Evolutionary conservation across 2,329 filamentous ascomycete genomes (phyloP), one percentile per base, ranked within the genome.

Genomic region (Penicillium thymicola): DNA sequence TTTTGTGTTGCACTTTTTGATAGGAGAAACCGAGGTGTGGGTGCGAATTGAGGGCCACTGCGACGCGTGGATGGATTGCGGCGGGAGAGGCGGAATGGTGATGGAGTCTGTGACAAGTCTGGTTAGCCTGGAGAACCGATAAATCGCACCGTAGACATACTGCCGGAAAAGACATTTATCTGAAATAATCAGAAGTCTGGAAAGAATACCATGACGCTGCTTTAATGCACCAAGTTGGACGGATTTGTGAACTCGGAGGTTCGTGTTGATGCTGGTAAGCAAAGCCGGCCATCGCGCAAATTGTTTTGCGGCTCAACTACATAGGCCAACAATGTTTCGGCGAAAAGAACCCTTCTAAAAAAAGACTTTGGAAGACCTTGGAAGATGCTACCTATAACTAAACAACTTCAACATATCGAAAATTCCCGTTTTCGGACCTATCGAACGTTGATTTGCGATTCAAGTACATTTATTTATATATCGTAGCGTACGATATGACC

Each of bases 1-100:
- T 32, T 49, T 13, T 57, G 55, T 4, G 59, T 45, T 14, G 57
- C 58, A 6, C 52, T 59, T 42, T 70, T 69, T 0, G 70, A 72
- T 8, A 72, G 54, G 9, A 72, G 34, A 27, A 73, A 73, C 5
- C 70, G 70, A 28, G 69, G 71, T 2, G 70, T 71, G 5, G 67
- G 67, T 2, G 71, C 70, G 55, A 73, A 73, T 16, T 72, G 70
- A 14, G 70, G 61, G 18, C 68, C 64, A 43, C 45, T 65, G 41
- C 63, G 61, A 30, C 67, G 70, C 43, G 67, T 57, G 32, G 66
- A 60, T 32, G 63, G 55, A 14, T 69, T 59, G 47, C 60, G 60
- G 36, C 67, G 67, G 54, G 68, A 57, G 8, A 61, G 55, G 42
- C 68, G 68, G 52, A 70, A 70, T 28, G 69, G 70, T 27, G 70